phyloP scores from a whole-genome alignment of 2,329 filamentous ascomycete species.

The Albifimbria verrucaria region DNA sequence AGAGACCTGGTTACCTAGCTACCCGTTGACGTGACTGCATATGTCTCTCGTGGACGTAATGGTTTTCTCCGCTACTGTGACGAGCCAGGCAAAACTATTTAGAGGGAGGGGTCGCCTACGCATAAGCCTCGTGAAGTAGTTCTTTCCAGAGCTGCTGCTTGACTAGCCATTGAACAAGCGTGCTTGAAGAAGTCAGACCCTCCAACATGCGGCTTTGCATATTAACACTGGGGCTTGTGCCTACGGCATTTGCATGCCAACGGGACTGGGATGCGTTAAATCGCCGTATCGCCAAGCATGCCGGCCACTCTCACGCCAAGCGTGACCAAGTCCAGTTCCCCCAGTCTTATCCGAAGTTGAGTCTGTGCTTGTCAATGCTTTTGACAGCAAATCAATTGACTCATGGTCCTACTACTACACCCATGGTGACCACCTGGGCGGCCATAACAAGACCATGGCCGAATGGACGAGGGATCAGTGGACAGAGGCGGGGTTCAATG shows the following conservation, averaged over 20 bases:
- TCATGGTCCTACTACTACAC: slow-evolving; percentile 17
- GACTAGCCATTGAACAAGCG: not conserved
- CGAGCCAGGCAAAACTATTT: no score
- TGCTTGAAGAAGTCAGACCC: no score
- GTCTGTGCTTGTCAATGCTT: slow-evolving; percentile 14
- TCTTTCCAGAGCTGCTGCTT: not conserved
- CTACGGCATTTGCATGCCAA: not conserved
- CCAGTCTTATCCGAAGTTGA: not conserved
- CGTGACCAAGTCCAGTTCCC: slow-evolving; percentile 1
- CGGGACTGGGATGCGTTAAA: slow-evolving; percentile 1
- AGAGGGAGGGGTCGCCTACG: no score
- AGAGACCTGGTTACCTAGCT: not conserved
- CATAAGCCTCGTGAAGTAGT: no score
- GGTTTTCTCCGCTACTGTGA: no score
- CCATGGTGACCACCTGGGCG: slow-evolving; percentile 14
- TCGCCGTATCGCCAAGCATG: not conserved
- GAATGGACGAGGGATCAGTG: slow-evolving; percentile 17
- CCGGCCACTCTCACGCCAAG: not conserved
- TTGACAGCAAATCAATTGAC: slow-evolving; percentile 12
- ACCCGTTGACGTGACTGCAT: not conserved
- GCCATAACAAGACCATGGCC: slow-evolving; percentile 12
- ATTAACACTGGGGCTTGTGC: not conserved
- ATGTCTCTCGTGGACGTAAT: not conserved
- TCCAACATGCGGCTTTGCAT: not conserved
- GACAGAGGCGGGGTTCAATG: slow-evolving; percentile 14